A percentile compares a stretch with the other conserved stretches of the same genome.
Conservation (phyloP, 768 basidiomycete species). For the Strobilomyces echinocephalus region DNA sequence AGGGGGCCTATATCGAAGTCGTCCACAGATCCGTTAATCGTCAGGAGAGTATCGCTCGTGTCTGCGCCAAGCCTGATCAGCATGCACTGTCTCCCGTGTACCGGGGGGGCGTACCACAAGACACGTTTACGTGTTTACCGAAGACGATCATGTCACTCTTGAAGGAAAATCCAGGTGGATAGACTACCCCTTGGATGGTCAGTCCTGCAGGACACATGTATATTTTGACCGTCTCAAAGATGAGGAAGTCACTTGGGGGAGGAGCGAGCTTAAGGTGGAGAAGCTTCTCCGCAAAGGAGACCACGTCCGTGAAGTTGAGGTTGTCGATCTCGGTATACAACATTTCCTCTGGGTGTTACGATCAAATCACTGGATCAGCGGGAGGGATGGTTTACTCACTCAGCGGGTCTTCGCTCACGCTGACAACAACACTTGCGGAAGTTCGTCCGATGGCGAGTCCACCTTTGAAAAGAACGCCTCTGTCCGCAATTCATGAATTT, state of each 20-base stretch:
- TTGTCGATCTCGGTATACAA: constrained; percentile 6
- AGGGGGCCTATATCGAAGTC: constrained; percentile 6
- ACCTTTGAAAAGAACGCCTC: constrained; percentile 1
- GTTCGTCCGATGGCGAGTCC: constrained; percentile 3
- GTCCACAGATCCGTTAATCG: background rate
- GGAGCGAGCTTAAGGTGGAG: background rate
- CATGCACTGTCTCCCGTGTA: no score
- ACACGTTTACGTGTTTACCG: background rate
- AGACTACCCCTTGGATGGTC: background rate
- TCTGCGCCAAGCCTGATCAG: background rate
- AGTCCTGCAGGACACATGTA: constrained; percentile 1
- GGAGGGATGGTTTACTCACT: background rate
- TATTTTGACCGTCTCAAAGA: constrained; percentile 2
- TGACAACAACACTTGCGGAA: background rate
- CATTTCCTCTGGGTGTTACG: constrained; percentile 2
- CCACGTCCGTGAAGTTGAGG: constrained; percentile 5
- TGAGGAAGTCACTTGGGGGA: constrained; percentile 8
- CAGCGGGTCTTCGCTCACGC: constrained; percentile 5
- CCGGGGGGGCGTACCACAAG: background rate
- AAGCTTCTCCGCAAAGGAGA: constrained; percentile 5
- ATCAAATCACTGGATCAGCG: background rate
- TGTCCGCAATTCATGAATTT: background rate
- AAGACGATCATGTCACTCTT: constrained; percentile 4
- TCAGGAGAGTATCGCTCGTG: background rate
- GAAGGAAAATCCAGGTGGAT: constrained; percentile 7